A percentile compares a stretch with the other conserved stretches of the same genome.
phyloP scores from a whole-genome alignment of 2,329 filamentous ascomycete genomes.

The Exophiala bonariae region DNA sequence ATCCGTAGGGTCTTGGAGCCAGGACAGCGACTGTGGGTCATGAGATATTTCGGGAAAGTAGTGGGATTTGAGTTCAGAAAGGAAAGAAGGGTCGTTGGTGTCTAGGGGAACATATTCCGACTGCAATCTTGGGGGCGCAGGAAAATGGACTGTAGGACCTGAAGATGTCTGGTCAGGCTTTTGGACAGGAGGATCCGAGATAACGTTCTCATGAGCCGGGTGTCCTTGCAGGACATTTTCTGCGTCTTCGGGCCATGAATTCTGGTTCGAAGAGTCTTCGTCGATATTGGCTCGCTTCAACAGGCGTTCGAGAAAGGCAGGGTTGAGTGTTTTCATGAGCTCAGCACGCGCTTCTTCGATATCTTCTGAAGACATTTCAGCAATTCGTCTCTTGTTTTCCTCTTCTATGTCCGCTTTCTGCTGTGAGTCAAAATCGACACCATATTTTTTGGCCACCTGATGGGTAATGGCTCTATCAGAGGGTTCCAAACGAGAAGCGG shows the following conservation, averaged over 20 bases:
- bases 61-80: constrained; percentile 80
- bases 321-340: constrained; percentile 74
- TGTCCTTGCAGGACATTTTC: not conserved
- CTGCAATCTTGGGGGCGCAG: constrained; percentile 45
- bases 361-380: constrained; percentile 76
- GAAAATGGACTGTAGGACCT: constrained; percentile 43
- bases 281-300: constrained; percentile 76
- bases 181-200: constrained; percentile 3
- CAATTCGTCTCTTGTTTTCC: constrained; percentile 75
- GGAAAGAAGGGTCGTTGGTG: constrained; percentile 78
- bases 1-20: constrained; percentile 76
- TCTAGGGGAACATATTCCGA: constrained; percentile 70
- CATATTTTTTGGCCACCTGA: constrained; percentile 22
- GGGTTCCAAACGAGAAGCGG: constrained; percentile 21
- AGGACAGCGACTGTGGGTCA: constrained; percentile 81
- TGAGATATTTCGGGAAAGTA: constrained; percentile 89
- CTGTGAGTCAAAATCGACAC: constrained; percentile 53
- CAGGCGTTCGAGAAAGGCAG: constrained; percentile 73
- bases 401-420: constrained; percentile 68
- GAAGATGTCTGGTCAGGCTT: not conserved
- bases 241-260: constrained; percentile 15
- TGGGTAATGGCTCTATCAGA: constrained; percentile 25
- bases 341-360: constrained; percentile 80
- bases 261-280: constrained; percentile 39
- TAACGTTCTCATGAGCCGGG: constrained; percentile 1